Conservation (phyloP, 495 filamentous ascomycete genomes). For the Annulohypoxylon nitens region DNA sequence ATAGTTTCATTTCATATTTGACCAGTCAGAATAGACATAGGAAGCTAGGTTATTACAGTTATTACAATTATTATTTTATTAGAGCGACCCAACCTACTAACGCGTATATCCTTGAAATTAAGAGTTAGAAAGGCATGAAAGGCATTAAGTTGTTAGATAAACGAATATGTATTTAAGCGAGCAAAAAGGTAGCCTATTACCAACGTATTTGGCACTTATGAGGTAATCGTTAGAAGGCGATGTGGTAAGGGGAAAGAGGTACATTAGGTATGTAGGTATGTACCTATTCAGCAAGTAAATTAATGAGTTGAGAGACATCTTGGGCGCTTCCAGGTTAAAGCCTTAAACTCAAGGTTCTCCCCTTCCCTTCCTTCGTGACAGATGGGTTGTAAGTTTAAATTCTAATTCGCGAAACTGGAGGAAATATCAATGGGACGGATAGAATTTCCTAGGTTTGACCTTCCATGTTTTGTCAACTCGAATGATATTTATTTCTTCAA, state of each 20-base stretch:
- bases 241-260: conserved; percentile 8
- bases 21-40: neutral
- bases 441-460: conserved; percentile 16
- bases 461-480: conserved; percentile 13
- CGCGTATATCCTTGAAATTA: conserved; percentile 5
- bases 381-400: neutral
- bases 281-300: neutral
- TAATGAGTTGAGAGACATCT: neutral
- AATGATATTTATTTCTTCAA: conserved; percentile 14
- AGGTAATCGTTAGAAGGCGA: conserved; percentile 16
- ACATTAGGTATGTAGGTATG: neutral
- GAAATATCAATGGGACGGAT: neutral
- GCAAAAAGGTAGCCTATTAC: conserved; percentile 18
- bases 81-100: neutral
- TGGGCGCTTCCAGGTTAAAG: neutral
- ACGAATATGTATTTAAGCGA: conserved; percentile 4
- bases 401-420: neutral
- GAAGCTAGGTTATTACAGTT: conserved; percentile 8
- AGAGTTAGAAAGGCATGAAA: neutral
- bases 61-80: conserved; percentile 10
- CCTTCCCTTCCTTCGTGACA: neutral
- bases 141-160: neutral
- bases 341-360: neutral
- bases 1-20: conserved; percentile 5
- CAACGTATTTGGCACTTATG: conserved; percentile 15